A percentile compares a stretch with the other conserved stretches of the same genome.
These are phyloP conservation scores for Neopestalotiopsis rosae DNA, from an alignment of 2,329 filamentous ascomycete genomes.

Conservation along the genomic window DNA sequence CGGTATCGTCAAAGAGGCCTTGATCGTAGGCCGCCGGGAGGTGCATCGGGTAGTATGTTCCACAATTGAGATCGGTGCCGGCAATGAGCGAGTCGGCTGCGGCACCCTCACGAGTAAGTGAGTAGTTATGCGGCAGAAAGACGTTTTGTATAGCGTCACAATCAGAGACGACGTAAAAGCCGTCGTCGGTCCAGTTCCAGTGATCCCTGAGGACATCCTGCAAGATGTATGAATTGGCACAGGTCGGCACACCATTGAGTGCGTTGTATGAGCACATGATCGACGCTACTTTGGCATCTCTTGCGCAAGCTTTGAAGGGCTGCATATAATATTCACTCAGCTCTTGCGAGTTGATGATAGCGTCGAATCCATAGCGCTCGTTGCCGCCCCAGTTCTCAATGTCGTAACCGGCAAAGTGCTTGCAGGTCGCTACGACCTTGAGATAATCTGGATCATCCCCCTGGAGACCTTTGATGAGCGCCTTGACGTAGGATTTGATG, in stretches of 20 bases:
- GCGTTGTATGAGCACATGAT: slow-evolving; percentile 69
- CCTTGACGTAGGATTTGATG: slow-evolving; percentile 54
- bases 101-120: slow-evolving; percentile 35
- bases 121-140: slow-evolving; percentile 46
- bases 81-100: slow-evolving; percentile 40
- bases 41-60: slow-evolving; percentile 33
- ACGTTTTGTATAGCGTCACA: slow-evolving; percentile 69
- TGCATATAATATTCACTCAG: slow-evolving; percentile 71
- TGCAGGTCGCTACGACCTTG: slow-evolving; percentile 60
- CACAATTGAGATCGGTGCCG: slow-evolving; percentile 42
- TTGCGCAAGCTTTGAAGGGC: slow-evolving; percentile 66
- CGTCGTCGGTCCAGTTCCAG: slow-evolving; percentile 66
- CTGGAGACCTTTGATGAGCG: slow-evolving; percentile 59
- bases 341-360: slow-evolving; percentile 63
- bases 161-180: slow-evolving; percentile 68
- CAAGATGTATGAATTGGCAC: slow-evolving; percentile 66
- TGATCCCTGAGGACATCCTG: slow-evolving; percentile 68
- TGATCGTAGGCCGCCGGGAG: slow-evolving; percentile 35
- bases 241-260: slow-evolving; percentile 69
- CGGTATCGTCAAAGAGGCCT: slow-evolving; percentile 32
- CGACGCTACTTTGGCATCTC: slow-evolving; percentile 59
- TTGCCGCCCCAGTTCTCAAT: slow-evolving; percentile 51
- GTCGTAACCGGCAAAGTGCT: slow-evolving; percentile 64
- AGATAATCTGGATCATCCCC: slow-evolving; percentile 32
- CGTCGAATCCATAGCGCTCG: slow-evolving; percentile 58